phyloP scores from a whole-genome alignment of 352 stramenopile species.

The Aphanomyces cochlioides region DNA sequence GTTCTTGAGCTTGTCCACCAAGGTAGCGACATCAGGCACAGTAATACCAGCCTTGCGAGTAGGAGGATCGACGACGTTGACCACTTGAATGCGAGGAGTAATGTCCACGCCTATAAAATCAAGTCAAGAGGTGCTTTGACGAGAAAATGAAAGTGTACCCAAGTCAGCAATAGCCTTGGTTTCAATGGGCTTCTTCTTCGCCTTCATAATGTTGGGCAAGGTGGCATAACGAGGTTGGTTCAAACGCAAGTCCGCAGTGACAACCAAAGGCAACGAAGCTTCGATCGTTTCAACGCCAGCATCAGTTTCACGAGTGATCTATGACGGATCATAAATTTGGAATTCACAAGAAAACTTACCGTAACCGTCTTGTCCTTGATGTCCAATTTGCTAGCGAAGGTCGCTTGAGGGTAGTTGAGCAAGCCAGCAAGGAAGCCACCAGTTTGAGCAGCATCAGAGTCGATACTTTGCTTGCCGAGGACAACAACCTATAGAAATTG shows the following conservation, averaged over 20 bases:
- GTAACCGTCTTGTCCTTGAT: conserved; percentile 52
- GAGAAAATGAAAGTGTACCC: not conserved
- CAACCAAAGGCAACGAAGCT: conserved; percentile 89
- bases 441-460: conserved; percentile 81
- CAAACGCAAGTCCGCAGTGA: conserved; percentile 97
- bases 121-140: not conserved
- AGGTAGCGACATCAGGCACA: conserved; percentile 91
- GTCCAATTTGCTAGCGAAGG: conserved; percentile 93
- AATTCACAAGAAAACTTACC: conserved; percentile 32
- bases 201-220: conserved; percentile 99
- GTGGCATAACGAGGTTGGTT: conserved; percentile 99
- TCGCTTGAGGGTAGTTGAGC: conserved; percentile 95
- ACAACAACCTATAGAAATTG: conserved; percentile 73
- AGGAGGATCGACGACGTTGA: conserved; percentile 91
- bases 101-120: conserved; percentile 51
- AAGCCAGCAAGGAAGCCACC: conserved; percentile 95
- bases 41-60: conserved; percentile 93
- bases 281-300: conserved; percentile 86
- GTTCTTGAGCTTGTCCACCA: conserved; percentile 97
- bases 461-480: conserved; percentile 96
- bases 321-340: not conserved
- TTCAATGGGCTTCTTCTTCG: conserved; percentile 91
- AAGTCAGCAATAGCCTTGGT: conserved; percentile 66
- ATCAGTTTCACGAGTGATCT: conserved; percentile 95
- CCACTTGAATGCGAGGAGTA: conserved; percentile 59